Base-by-base conservation (phyloP, 108 stramenopile species). In the Phaeodactylum tricornutum region DNA sequence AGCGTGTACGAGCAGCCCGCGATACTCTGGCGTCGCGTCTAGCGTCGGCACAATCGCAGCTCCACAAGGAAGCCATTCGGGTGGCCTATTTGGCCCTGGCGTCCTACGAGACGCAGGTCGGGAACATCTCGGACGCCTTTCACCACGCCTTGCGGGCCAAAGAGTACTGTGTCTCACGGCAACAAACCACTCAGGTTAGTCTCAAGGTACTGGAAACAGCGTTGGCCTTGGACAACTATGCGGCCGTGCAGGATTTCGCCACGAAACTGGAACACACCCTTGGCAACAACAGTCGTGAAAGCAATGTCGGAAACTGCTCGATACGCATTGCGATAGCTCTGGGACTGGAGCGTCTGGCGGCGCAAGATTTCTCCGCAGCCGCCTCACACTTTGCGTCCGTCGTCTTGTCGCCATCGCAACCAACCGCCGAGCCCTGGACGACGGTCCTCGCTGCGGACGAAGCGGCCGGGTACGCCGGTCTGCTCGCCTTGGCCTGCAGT, bases 1-100 rank as follows among this genome's bases (percentile, higher is more conserved):
- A 43, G 1, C 21, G 43, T 32, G 59, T 62, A 23, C 53, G 47
- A 14, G 38, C 54, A n/a, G 41, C 33, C 14, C 69, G 67, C 7
- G 58, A 61, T n/a, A 42, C 64, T 3, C 32, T 79, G 38, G 71
- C 75, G 60, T 78, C 56, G 35, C 81, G 87, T 22, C 57, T 89
- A 60, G 28, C 60, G 24, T 47, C 71, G 32, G 78, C 83, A 2
- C 81, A 85, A 45, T 63, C 76, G 23, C 72, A 80, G 44, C 43
- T 89, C 48, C 62, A 80, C 66, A 85, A 81, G 63, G 87, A 85
- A 49, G 73, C 75, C 27, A 89, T 89, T 51, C 70, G 83, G 8
- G 70, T 50, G 4, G 87, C 83, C 17, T 70, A 74, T 30, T 33
- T 85, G 52, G 71, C 70, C 6, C 67, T 75, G 59, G 63, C 67